Conservation (phyloP, 1,139 yeast species). For the Kurtzmaniella natalensis region DNA sequence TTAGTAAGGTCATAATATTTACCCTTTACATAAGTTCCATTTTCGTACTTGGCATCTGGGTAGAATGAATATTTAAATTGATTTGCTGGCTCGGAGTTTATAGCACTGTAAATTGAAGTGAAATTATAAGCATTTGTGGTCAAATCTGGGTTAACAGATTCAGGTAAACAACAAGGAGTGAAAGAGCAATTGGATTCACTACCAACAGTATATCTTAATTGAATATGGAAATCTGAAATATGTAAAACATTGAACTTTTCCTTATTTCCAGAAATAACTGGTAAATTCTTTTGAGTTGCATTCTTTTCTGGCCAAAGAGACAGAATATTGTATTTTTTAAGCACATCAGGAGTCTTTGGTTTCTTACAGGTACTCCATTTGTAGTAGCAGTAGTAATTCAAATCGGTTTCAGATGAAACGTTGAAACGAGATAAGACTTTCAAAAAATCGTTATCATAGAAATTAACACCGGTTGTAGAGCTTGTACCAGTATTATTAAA, state of each 20-base stretch:
- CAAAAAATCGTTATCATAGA: constrained; percentile 38
- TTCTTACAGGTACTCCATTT: constrained; percentile 24
- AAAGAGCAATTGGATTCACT: constrained; percentile 58
- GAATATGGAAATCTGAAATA: constrained; percentile 60
- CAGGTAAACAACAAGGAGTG: constrained; percentile 47
- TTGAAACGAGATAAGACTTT: constrained; percentile 34
- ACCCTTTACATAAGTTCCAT: constrained; percentile 34
- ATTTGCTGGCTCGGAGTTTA: constrained; percentile 15
- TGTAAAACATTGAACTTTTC: constrained; percentile 58
- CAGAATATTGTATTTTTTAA: constrained; percentile 20
- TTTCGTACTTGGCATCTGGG: constrained; percentile 35
- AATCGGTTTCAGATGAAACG: constrained; percentile 31
- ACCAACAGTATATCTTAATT: constrained; percentile 53
- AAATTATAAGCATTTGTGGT: constrained; percentile 29
- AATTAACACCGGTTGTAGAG: constrained; percentile 24
- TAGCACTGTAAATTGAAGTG: constrained; percentile 18
- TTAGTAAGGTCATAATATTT: constrained; percentile 34
- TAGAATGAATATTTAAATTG: constrained; percentile 19
- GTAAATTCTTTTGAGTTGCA: constrained; percentile 20
- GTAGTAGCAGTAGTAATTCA: constrained; percentile 31
- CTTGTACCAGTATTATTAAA: constrained; percentile 9
- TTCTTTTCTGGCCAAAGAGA: constrained; percentile 32
- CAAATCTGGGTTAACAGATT: constrained; percentile 27
- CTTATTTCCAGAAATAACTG: constrained; percentile 18
- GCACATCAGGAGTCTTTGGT: constrained; percentile 27